Evolutionary conservation across 1,139 yeast species (phyloP).

Genomic region (Diutina ranongensis): DNA sequence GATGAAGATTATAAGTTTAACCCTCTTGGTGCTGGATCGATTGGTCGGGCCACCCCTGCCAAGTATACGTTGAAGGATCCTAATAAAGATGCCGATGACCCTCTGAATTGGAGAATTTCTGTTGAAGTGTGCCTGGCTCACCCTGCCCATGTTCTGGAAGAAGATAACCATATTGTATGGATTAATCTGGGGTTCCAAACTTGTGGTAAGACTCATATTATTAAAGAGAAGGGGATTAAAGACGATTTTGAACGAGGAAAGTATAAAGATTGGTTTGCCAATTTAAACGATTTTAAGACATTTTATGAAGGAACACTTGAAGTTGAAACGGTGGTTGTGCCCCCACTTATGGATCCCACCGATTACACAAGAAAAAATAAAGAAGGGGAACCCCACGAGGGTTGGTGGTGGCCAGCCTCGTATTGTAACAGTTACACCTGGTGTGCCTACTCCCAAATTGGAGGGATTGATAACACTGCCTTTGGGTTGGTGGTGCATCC

Average conservation of each 20-base stretch:
- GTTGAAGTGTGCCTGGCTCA: conserved; percentile 26
- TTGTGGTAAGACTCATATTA: conserved; percentile 9
- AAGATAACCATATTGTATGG: conserved; percentile 10
- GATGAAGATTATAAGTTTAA: conserved; percentile 11
- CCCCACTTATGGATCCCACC: conserved; percentile 10
- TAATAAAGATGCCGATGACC: conserved; percentile 13
- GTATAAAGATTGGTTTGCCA: conserved; percentile 10
- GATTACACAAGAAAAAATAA: conserved; percentile 8
- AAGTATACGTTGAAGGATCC: not conserved
- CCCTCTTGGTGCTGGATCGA: conserved; percentile 10
- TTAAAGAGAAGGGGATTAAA: conserved; percentile 7
- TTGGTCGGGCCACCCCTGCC: conserved; percentile 7
- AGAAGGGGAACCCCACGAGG: conserved; percentile 20
- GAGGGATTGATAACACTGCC: conserved; percentile 11
- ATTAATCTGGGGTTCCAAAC: conserved; percentile 11
- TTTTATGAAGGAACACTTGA: conserved; percentile 16
- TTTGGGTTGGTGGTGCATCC: not conserved
- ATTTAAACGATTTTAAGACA: conserved; percentile 15
- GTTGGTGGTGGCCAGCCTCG: conserved; percentile 20
- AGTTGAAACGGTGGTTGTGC: conserved; percentile 24
- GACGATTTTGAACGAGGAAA: conserved; percentile 8
- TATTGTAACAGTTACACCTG: conserved; percentile 27
- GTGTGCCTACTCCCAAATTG: conserved; percentile 29
- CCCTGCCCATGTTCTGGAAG: conserved; percentile 22
- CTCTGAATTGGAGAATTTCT: conserved; percentile 13